Evolutionary conservation across 176 grass and related monocot species (phyloP).

Genomic region (Rhipidocladum racemiflorum): DNA sequence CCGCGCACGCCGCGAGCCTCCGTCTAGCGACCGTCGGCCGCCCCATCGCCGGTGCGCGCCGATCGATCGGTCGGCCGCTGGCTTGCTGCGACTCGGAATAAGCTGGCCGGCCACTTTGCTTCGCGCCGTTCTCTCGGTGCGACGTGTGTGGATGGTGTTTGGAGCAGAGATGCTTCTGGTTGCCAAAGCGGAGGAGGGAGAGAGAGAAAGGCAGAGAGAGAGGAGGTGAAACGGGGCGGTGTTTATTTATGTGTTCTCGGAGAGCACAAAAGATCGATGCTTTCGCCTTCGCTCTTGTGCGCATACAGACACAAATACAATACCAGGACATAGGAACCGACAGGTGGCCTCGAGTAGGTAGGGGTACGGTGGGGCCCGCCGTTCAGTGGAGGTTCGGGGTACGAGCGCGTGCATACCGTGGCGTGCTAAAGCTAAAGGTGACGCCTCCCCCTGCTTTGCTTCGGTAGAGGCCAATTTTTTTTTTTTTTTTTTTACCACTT

Average conservation of each 20-base stretch:
- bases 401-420: not conserved
- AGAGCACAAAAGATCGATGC: not conserved
- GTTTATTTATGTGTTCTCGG: conserved; percentile 26
- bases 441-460: not conserved
- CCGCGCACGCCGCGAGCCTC: not conserved
- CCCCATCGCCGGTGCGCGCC: conserved; percentile 12
- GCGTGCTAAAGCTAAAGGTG: not conserved
- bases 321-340: not conserved
- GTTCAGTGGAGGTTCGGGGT: not conserved
- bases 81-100: not conserved
- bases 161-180: not conserved
- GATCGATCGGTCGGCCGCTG: not conserved
- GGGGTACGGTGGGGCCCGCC: accelerated
- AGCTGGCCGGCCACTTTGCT: not conserved
- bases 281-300: not conserved
- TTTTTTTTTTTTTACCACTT: too few species aligned
- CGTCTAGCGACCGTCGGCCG: not conserved
- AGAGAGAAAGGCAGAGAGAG: not conserved
- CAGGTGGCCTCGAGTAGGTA: not conserved
- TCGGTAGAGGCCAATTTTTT: too few species aligned
- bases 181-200: not conserved
- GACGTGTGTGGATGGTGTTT: not conserved
- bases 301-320: too few species aligned
- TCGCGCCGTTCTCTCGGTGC: not conserved
- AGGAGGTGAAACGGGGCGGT: not conserved